A percentile compares a stretch with the other conserved stretches of the same genome.
Conservation (phyloP, 176 grass and related monocot genomes). For the Musa acuminata region DNA sequence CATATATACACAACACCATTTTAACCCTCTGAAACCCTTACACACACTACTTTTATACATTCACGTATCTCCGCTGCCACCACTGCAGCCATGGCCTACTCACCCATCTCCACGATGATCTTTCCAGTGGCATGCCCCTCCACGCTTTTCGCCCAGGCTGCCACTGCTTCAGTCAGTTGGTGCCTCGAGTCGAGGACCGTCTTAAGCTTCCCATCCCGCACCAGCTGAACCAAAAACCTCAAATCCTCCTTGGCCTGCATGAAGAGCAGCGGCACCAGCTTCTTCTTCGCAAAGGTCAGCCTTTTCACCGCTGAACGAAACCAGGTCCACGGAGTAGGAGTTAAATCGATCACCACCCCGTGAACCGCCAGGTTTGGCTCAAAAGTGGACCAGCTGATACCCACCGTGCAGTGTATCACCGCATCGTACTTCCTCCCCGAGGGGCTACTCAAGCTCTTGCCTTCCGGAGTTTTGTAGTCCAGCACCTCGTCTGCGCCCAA, state of each 20-base stretch:
- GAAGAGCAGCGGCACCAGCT: conserved; percentile 35
- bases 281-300: conserved; percentile 32
- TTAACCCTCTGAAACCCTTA: no score
- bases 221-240: conserved; percentile 46
- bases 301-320: conserved; percentile 27
- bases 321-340: conserved; percentile 14
- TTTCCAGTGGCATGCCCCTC: conserved; percentile 62
- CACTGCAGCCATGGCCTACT: background rate
- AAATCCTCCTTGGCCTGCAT: conserved; percentile 30
- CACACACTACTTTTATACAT: no score
- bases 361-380: conserved; percentile 24
- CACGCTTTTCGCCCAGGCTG: conserved; percentile 60
- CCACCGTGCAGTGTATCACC: conserved; percentile 42
- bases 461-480: conserved; percentile 52
- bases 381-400: conserved; percentile 39
- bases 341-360: conserved; percentile 44
- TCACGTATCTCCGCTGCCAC: no score
- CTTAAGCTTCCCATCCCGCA: conserved; percentile 43
- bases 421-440: conserved; percentile 44
- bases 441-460: conserved; percentile 39
- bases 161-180: conserved; percentile 23
- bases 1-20: no score
- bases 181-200: conserved; percentile 45
- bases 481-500: conserved; percentile 61
- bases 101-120: conserved; percentile 37